A percentile compares a stretch with the other conserved stretches of the same genome.
phyloP scores from a whole-genome alignment of 2,329 filamentous ascomycete genomes.

The Trichophyton simii region DNA sequence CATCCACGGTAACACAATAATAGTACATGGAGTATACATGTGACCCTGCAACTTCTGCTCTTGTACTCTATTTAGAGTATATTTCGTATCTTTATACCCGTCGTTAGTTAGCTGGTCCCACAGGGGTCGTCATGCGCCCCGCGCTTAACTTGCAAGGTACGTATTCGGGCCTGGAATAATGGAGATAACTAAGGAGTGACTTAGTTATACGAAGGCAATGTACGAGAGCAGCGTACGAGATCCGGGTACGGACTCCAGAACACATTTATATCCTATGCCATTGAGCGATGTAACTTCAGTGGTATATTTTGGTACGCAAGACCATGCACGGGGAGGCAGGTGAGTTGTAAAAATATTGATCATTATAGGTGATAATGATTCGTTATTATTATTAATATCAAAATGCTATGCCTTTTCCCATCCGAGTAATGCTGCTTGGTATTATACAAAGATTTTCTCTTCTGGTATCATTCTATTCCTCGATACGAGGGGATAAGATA shows the following conservation, averaged over 20 bases:
- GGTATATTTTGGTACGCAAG: not conserved
- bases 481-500: not conserved
- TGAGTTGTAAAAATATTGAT: not conserved
- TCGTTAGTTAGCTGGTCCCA: not conserved
- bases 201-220: not conserved
- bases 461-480: not conserved
- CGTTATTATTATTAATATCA: not conserved
- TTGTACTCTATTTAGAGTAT: no score
- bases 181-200: not conserved
- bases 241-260: not conserved
- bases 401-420: not conserved
- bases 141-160: not conserved
- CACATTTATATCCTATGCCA: not conserved
- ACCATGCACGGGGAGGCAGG: not conserved
- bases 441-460: not conserved
- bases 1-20: no score
- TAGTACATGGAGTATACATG: no score
- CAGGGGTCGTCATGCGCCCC: not conserved
- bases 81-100: not conserved
- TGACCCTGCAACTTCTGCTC: no score
- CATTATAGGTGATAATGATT: not conserved
- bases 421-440: not conserved
- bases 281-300: not conserved
- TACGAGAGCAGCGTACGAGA: not conserved
- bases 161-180: not conserved